Percentiles rank a stretch among this genome's conserved stretches.
Conservation (phyloP, 2,329 filamentous ascomycete species). For the Sphaerostilbella broomeana region DNA sequence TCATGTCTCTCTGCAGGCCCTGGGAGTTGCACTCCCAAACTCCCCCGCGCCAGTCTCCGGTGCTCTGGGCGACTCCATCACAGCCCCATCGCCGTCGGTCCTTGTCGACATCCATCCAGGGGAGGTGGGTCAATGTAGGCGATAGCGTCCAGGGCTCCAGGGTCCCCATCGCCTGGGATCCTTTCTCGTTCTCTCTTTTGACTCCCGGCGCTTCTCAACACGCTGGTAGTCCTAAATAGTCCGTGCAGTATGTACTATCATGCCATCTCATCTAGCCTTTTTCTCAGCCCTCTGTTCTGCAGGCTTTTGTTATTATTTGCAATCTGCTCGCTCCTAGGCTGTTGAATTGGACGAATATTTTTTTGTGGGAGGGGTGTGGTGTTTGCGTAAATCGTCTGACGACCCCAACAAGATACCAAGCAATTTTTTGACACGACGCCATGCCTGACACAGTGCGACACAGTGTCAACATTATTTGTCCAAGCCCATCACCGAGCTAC, state of each 20-base stretch:
- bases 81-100: conserved; percentile 12
- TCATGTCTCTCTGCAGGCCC: not conserved
- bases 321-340: too few species aligned
- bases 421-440: too few species aligned
- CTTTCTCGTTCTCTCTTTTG: not conserved
- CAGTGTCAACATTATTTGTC: too few species aligned
- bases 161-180: too few species aligned
- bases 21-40: not conserved
- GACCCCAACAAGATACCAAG: too few species aligned
- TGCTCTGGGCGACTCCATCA: conserved; percentile 12
- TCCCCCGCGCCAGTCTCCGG: conserved; percentile 13
- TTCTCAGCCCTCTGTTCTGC: not conserved
- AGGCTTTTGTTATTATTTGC: not conserved
- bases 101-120: too few species aligned
- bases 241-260: not conserved
- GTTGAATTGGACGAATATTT: too few species aligned
- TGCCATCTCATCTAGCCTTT: not conserved
- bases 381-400: too few species aligned
- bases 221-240: not conserved
- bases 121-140: conserved; percentile 2
- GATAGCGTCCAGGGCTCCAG: too few species aligned
- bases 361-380: too few species aligned
- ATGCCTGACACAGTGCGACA: too few species aligned
- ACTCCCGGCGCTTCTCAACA: not conserved
- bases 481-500: too few species aligned